phyloP scores from a whole-genome alignment of 1,284 basidiomycete species.

The Blastosporella zonata region DNA sequence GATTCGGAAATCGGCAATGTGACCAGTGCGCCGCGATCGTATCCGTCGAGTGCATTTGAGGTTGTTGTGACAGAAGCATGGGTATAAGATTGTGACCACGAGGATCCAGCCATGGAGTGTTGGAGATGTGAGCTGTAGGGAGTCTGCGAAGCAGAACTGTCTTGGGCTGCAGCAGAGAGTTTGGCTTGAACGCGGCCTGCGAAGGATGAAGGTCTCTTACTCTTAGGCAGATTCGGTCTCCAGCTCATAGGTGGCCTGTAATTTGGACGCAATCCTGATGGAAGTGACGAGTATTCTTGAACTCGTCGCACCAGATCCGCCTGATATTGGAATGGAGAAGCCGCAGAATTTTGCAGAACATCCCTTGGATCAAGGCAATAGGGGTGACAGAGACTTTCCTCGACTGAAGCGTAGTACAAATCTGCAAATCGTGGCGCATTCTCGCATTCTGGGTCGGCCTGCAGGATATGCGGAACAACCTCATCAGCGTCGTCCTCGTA shows the following conservation, averaged over 20 bases:
- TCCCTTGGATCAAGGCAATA: background rate
- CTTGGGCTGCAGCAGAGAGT: slow-evolving; percentile 20
- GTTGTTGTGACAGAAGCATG: too few relatives aligned
- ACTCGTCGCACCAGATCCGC: background rate
- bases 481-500: slow-evolving; percentile 33
- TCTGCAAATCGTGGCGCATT: slow-evolving; percentile 31
- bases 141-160: background rate
- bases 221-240: background rate
- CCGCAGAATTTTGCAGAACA: background rate
- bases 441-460: slow-evolving; percentile 23
- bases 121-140: background rate
- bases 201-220: slow-evolving; percentile 30
- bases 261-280: slow-evolving; percentile 7
- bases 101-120: background rate
- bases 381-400: slow-evolving; percentile 13
- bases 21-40: background rate
- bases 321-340: background rate
- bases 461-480: slow-evolving; percentile 30
- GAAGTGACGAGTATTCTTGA: slow-evolving; percentile 2
- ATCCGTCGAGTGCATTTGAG: too few relatives aligned
- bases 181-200: slow-evolving; percentile 38
- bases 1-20: background rate
- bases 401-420: slow-evolving; percentile 28
- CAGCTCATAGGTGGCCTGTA: slow-evolving; percentile 8
- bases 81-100: too few relatives aligned